These are phyloP conservation scores for Auxenochlorella protothecoides DNA, from an alignment of 139 green algal genomes.

Conservation along the genomic window DNA sequence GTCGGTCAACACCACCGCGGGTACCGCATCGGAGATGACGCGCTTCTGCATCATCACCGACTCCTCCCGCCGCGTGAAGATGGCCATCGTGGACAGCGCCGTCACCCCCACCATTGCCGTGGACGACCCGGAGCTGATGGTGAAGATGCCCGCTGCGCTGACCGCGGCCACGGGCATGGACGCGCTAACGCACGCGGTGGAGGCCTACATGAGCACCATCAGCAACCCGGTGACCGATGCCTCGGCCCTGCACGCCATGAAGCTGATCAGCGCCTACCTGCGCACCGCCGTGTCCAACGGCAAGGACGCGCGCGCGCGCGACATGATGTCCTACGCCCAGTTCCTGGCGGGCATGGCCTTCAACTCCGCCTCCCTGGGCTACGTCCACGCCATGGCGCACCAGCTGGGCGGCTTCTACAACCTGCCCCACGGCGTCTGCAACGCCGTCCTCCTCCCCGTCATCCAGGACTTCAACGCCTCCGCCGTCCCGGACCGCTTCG, in stretches of 20 bases:
- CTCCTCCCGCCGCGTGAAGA: constrained; percentile 3
- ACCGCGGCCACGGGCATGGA: constrained; percentile 29
- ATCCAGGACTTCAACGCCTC: constrained; percentile 13
- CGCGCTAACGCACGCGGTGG: constrained; percentile 16
- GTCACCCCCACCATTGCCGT: constrained; percentile 16
- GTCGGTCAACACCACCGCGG: constrained; percentile 11
- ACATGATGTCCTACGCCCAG: constrained; percentile 21
- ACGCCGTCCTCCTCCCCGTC: constrained; percentile 15
- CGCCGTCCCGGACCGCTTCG: constrained; percentile 1
- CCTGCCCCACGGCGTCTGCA: constrained; percentile 24
- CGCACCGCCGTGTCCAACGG: constrained; percentile 3
- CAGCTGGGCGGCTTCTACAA: constrained; percentile 19
- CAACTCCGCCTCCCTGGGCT: constrained; percentile 12
- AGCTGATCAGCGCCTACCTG: constrained; percentile 14
- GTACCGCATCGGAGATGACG: constrained; percentile 20
- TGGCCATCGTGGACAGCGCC: constrained; percentile 18
- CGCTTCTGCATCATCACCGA: constrained; percentile 23
- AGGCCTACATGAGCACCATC: constrained; percentile 10
- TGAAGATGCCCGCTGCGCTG: constrained; percentile 8
- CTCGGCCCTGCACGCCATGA: constrained; percentile 13
- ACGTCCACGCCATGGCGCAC: constrained; percentile 19
- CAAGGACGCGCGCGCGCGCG: constrained; percentile 8
- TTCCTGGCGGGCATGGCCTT: constrained; percentile 20
- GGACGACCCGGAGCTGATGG: constrained; percentile 10
- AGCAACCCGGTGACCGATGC: constrained; percentile 16